Percentiles rank a stretch among this genome's conserved stretches.
phyloP scores from a whole-genome alignment of 129 eudicot species.

The Centrapalus pauciflorus region DNA sequence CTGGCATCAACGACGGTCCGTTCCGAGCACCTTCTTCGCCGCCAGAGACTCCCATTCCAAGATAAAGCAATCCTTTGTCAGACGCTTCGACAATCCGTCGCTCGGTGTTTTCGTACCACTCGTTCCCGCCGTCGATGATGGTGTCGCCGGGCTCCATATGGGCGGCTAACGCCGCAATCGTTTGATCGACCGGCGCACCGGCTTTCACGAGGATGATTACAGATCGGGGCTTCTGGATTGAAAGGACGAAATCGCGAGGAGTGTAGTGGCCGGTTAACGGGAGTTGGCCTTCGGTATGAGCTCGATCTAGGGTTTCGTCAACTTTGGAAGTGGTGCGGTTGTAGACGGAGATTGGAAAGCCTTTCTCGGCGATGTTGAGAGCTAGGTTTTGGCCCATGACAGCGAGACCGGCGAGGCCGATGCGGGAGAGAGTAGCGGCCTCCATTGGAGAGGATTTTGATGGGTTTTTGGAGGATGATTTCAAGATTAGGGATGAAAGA shows the following conservation, averaged over 20 bases:
- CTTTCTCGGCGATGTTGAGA: slow-evolving; percentile 84
- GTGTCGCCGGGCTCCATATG: slow-evolving; percentile 94
- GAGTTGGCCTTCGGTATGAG: slow-evolving; percentile 62
- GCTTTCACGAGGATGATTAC: slow-evolving; percentile 88
- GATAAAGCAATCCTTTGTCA: slow-evolving; percentile 45
- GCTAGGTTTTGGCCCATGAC: slow-evolving; percentile 98
- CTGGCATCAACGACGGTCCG: slow-evolving; percentile 90
- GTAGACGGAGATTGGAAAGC: slow-evolving; percentile 91
- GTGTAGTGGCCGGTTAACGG: slow-evolving; percentile 70
- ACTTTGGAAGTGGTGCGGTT: slow-evolving; percentile 73
- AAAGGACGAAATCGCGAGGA: slow-evolving; percentile 75
- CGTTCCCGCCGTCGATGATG: slow-evolving; percentile 89
- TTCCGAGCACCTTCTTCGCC: slow-evolving; percentile 87
- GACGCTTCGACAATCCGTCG: slow-evolving; percentile 53
- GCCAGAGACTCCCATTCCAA: slow-evolving; percentile 97
- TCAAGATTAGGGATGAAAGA: neutral
- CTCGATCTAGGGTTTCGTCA: slow-evolving; percentile 83
- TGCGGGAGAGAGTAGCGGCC: slow-evolving; percentile 51
- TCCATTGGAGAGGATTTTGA: slow-evolving; percentile 28
- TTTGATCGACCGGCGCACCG: slow-evolving; percentile 89
- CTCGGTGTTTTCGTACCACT: slow-evolving; percentile 93
- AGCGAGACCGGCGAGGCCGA: slow-evolving; percentile 92
- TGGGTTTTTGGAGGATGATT: neutral
- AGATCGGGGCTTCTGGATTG: slow-evolving; percentile 74
- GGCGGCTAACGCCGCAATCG: slow-evolving; percentile 60